phyloP scores from a whole-genome alignment of 2,329 filamentous ascomycete species.

The Biscogniauxia mediterranea region DNA sequence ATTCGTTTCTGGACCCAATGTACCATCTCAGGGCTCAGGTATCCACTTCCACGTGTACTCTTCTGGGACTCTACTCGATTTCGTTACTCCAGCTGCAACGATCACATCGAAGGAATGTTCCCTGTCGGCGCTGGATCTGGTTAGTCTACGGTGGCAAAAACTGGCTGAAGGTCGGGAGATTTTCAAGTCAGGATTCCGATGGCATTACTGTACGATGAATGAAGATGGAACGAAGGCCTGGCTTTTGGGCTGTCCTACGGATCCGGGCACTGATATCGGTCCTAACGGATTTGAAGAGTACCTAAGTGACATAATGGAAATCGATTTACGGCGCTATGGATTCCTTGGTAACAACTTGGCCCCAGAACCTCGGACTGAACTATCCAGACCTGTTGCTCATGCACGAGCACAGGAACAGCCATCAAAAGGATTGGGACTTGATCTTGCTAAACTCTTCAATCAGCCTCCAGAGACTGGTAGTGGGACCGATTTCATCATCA shows the following conservation, averaged over 20 bases:
- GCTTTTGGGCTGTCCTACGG: constrained; percentile 88
- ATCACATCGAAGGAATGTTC: constrained; percentile 87
- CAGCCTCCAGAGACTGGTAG: constrained; percentile 79
- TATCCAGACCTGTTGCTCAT: constrained; percentile 47
- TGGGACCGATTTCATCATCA: constrained; percentile 87
- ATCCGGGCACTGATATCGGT: constrained; percentile 64
- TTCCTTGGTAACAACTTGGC: constrained; percentile 77
- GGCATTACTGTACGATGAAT: constrained; percentile 98
- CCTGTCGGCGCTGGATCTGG: constrained; percentile 82
- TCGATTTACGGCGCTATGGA: constrained; percentile 89
- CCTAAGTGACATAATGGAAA: constrained; percentile 88
- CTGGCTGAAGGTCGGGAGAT: constrained; percentile 92
- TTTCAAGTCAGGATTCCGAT: constrained; percentile 87
- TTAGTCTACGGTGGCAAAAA: constrained; percentile 88
- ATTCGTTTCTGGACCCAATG: constrained; percentile 82
- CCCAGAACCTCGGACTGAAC: constrained; percentile 51
- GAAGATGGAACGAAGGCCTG: constrained; percentile 94
- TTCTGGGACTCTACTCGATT: constrained; percentile 87
- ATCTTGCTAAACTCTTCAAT: constrained; percentile 85
- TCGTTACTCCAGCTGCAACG: constrained; percentile 87
- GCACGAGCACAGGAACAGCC: constrained; percentile 50
- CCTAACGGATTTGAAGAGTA: constrained; percentile 81
- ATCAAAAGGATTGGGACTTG: constrained; percentile 72
- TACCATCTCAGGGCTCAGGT: constrained; percentile 85
- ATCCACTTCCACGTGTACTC: constrained; percentile 96